Evolutionary conservation across 108 stramenopile genomes (phyloP).

Genomic region (Discostella stelligeroides): DNA sequence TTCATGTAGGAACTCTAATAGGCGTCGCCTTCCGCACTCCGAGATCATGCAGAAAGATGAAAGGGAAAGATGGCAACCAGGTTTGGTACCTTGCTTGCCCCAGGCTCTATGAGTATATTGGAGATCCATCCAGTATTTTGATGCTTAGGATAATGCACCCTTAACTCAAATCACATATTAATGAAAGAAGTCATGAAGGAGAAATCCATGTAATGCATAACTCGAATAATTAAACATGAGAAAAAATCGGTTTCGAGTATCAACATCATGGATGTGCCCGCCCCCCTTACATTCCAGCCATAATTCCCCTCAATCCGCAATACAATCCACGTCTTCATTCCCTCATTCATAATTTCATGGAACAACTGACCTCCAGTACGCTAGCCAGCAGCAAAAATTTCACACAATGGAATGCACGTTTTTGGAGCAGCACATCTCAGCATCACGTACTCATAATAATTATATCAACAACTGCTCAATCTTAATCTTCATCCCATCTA

Average conservation of each 20-base stretch:
- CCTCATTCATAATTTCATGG: background rate
- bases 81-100: too few relatives aligned
- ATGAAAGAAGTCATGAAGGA: background rate
- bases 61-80: too few relatives aligned
- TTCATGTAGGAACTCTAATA: too few relatives aligned
- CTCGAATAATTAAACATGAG: slow-evolving; percentile 5
- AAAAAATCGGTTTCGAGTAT: slow-evolving; percentile 30
- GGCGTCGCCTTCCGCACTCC: too few relatives aligned
- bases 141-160: too few relatives aligned
- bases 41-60: too few relatives aligned
- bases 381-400: background rate
- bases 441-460: slow-evolving; percentile 53
- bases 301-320: background rate
- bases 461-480: slow-evolving; percentile 99
- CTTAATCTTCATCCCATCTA: slow-evolving; percentile 96
- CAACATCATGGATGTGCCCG: slow-evolving; percentile 46
- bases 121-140: too few relatives aligned
- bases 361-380: background rate
- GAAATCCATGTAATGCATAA: slow-evolving; percentile 4
- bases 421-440: slow-evolving; percentile 29
- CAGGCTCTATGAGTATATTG: too few relatives aligned
- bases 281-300: background rate
- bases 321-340: too few relatives aligned
- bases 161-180: too few relatives aligned
- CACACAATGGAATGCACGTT: too few relatives aligned